A percentile compares a stretch with the other conserved stretches of the same genome.
phyloP scores from a whole-genome alignment of 2,329 filamentous ascomycete species.

The Aspergillus versicolor region DNA sequence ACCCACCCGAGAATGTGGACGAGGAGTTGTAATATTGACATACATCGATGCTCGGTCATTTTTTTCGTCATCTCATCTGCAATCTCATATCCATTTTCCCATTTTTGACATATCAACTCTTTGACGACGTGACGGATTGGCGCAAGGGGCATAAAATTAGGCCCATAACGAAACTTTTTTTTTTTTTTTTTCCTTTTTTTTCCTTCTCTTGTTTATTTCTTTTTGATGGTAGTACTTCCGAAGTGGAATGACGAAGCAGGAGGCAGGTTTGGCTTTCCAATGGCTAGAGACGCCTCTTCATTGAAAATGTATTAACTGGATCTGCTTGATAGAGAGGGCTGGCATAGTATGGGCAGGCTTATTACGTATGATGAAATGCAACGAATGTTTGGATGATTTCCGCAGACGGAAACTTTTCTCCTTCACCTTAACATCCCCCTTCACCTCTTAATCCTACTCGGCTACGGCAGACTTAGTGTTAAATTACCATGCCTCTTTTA shows the following conservation, averaged over 20 bases:
- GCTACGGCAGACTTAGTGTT: neutral
- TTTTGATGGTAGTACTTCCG: conserved; percentile 2
- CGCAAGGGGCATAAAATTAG: conserved; percentile 17
- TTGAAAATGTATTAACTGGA: neutral
- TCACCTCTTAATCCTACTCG: neutral
- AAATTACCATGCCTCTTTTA: conserved; percentile 38
- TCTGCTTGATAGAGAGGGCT: neutral
- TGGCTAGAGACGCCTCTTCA: conserved; percentile 6
- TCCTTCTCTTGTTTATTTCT: conserved; percentile 6
- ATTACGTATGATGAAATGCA: neutral
- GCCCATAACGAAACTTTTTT: conserved; percentile 5
- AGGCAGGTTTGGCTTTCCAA: conserved; percentile 2
- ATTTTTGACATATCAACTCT: conserved; percentile 11
- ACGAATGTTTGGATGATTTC: conserved; percentile 1
- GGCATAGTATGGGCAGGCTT: neutral
- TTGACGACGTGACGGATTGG: conserved; percentile 20
- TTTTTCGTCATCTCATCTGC: neutral
- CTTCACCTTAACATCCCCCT: neutral
- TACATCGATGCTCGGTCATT: no score
- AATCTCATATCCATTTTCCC: neutral
- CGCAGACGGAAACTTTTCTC: conserved; percentile 8
- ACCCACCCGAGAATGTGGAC: conserved; percentile 20
- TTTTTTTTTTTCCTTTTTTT: conserved; percentile 3
- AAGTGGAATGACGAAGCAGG: conserved; percentile 9
- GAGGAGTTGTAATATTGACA: conserved; percentile 29